A percentile compares a stretch with the other conserved stretches of the same genome.
Conservation (phyloP, 306 rosid species). For the Medicago truncatula region DNA sequence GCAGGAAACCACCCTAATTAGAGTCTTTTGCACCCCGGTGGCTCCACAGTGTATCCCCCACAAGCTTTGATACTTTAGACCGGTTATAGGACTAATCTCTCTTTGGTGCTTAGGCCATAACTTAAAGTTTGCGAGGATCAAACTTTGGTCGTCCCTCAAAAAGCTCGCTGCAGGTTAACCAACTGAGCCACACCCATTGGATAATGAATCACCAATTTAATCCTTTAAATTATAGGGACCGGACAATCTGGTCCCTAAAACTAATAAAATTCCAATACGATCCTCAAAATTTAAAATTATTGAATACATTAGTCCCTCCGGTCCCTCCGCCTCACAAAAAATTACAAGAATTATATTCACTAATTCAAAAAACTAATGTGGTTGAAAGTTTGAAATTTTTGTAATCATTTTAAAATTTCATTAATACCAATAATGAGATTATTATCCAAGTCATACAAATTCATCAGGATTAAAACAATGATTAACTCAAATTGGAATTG, state of each 20-base stretch:
- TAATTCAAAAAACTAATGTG: not conserved
- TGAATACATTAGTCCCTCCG: not conserved
- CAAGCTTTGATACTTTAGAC: not conserved
- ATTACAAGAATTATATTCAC: not conserved
- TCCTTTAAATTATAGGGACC: not conserved
- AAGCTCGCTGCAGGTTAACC: not conserved
- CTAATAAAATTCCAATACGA: not conserved
- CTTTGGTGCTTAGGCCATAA: not conserved
- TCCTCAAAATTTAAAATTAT: not conserved
- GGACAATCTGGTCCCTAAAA: not conserved
- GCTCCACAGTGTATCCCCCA: not conserved
- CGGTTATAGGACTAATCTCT: not conserved
- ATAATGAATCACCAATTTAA: not conserved
- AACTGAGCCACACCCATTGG: not conserved
- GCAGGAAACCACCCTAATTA: not conserved
- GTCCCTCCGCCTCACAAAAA: not conserved
- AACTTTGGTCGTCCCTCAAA: not conserved
- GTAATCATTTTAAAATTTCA: not conserved
- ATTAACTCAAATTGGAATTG: not conserved
- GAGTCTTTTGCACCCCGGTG: not conserved
- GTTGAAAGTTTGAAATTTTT: not conserved
- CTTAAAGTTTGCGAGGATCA: not conserved
- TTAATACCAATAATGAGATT: not conserved
- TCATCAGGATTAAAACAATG: not conserved
- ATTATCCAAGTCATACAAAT: not conserved